phyloP scores from a whole-genome alignment of 2,329 filamentous ascomycete species.

The Dendryphion nanum region DNA sequence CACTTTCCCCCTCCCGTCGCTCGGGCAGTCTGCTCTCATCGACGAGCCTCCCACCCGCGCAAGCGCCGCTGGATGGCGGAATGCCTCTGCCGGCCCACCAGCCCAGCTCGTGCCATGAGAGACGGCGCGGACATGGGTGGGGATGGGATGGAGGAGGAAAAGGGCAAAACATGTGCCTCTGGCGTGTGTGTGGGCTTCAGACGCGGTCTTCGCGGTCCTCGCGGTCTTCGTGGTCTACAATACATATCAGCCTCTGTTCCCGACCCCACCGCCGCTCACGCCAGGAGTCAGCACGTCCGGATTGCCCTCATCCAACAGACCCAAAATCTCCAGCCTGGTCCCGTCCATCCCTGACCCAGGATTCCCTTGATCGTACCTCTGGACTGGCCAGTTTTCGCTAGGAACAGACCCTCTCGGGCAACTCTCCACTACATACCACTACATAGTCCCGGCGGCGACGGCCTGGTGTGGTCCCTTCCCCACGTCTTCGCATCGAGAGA shows the following conservation, averaged over 20 bases:
- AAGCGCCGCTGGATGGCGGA: constrained; percentile 34
- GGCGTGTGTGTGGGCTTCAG: too few species aligned
- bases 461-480: constrained; percentile 17
- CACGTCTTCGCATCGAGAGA: constrained; percentile 24
- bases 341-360: not conserved
- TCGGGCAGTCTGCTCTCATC: constrained; percentile 17
- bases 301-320: constrained; percentile 25
- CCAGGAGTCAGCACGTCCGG: constrained; percentile 16
- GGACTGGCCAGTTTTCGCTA: not conserved
- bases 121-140: constrained; percentile 20
- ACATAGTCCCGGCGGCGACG: too few species aligned
- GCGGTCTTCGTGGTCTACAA: too few species aligned
- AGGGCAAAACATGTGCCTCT: too few species aligned
- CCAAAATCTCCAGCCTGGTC: not conserved
- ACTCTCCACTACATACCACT: constrained; percentile 31
- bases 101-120: constrained; percentile 23
- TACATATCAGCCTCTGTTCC: constrained; percentile 8
- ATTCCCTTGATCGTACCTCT: not conserved
- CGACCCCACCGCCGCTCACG: constrained; percentile 22
- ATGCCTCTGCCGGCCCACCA: constrained; percentile 18
- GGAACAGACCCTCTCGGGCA: constrained; percentile 14
- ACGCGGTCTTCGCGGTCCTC: too few species aligned
- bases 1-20: too few species aligned
- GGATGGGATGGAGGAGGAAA: too few species aligned
- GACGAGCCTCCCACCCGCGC: constrained; percentile 31